These are phyloP conservation scores for Neotropicomus parvogracilis DNA, from an alignment of 1,284 basidiomycete species.

Conservation along the genomic window DNA sequence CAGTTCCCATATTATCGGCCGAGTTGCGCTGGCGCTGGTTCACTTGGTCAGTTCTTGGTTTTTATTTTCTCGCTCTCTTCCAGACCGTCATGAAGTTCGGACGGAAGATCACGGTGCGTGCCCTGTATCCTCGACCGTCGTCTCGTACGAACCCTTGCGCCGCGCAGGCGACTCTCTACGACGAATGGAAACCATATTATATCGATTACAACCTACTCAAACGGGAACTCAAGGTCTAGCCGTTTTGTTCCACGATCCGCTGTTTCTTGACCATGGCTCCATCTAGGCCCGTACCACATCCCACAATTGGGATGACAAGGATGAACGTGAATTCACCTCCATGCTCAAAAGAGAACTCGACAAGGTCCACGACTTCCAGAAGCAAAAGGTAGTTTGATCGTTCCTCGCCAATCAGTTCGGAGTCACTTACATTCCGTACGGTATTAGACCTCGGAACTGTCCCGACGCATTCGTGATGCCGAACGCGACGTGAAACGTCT, in stretches of 20 bases:
- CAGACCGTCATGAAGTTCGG: conserved; percentile 76
- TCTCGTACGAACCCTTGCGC: not conserved
- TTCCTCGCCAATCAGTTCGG: not conserved
- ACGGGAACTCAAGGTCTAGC: conserved; percentile 77
- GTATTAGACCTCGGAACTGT: conserved; percentile 75
- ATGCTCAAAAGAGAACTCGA: conserved; percentile 87
- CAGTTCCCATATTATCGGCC: too few relatives aligned
- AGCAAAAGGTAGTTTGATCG: conserved; percentile 61
- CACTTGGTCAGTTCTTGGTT: not conserved
- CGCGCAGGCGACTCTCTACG: conserved; percentile 74
- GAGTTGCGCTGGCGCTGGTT: not conserved
- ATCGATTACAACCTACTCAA: conserved; percentile 88
- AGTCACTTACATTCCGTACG: conserved; percentile 4
- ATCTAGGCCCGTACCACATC: conserved; percentile 55
- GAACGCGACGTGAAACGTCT: conserved; percentile 77
- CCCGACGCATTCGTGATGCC: conserved; percentile 74
- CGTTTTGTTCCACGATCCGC: not conserved
- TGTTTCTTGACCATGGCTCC: not conserved
- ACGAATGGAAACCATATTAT: conserved; percentile 89
- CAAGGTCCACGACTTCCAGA: conserved; percentile 96
- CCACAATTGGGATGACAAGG: conserved; percentile 67
- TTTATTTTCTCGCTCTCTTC: not conserved
- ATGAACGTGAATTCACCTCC: conserved; percentile 78
- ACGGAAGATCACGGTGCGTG: conserved; percentile 77
- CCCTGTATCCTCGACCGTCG: not conserved